A percentile compares a stretch with the other conserved stretches of the same genome.
phyloP scores from a whole-genome alignment of 148 eudicot genomes.

The Nepenthes mirabilis region DNA sequence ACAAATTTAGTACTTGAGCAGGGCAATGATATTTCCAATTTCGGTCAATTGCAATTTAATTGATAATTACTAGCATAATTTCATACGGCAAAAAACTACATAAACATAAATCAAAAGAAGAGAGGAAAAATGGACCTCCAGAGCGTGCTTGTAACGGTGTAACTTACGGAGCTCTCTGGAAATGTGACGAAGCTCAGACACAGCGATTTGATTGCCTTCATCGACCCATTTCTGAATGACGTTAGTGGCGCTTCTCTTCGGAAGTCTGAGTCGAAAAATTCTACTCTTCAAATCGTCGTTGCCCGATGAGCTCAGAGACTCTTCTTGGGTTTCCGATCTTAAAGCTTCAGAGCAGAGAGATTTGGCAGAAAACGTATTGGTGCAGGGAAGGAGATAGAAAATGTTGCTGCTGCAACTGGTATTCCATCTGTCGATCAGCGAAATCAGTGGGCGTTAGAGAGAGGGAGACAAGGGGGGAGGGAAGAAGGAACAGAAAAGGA shows the following conservation, averaged over 20 bases:
- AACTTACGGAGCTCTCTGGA: conserved; percentile 47
- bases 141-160: conserved; percentile 80
- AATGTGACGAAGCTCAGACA: conserved; percentile 54
- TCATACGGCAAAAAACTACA: conserved; percentile 1
- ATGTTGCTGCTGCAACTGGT: conserved; percentile 7
- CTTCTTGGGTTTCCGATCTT: conserved; percentile 16
- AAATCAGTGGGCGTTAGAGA: neutral
- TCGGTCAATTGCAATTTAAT: no score
- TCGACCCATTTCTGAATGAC: conserved; percentile 64
- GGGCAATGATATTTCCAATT: no score
- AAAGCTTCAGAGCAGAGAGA: conserved; percentile 25
- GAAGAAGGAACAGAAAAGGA: neutral
- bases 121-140: conserved; percentile 38
- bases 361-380: conserved; percentile 7
- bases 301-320: conserved; percentile 3
- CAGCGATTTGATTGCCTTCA: conserved; percentile 46
- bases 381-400: conserved; percentile 1
- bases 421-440: neutral
- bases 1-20: no score
- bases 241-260: conserved; percentile 70
- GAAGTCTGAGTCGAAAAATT: conserved; percentile 62
- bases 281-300: conserved; percentile 60
- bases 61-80: neutral
- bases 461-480: conserved; percentile 12
- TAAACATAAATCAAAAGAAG: neutral